Conservation (phyloP, 2,329 filamentous ascomycete genomes). For the Pseudovirgaria hyperparasitica region DNA sequence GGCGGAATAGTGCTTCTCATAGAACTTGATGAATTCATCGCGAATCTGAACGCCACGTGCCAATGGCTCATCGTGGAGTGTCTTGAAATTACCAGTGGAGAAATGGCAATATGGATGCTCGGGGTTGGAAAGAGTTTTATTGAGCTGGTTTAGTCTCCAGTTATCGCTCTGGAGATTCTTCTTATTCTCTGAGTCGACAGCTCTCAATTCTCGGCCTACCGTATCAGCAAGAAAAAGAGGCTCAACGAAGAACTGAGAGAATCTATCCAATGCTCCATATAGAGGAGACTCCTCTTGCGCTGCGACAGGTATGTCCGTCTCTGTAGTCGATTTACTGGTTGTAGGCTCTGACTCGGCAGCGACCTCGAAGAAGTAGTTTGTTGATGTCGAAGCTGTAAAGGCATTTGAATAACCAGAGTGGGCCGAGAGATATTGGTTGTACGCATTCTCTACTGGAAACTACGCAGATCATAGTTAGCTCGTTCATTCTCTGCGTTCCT, state of each 20-base stretch:
- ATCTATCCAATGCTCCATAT: conserved; percentile 75
- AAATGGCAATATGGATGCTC: conserved; percentile 85
- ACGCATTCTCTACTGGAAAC: conserved; percentile 91
- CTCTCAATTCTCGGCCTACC: conserved; percentile 72
- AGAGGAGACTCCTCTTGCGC: conserved; percentile 44
- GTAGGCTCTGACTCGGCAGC: conserved; percentile 52
- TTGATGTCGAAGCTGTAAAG: conserved; percentile 85
- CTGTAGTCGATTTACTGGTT: conserved; percentile 35
- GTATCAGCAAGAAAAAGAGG: conserved; percentile 78
- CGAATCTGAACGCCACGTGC: conserved; percentile 70
- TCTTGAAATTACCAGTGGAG: conserved; percentile 78
- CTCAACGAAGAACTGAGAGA: conserved; percentile 86
- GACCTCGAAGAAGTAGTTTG: conserved; percentile 96
- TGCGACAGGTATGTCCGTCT: conserved; percentile 19
- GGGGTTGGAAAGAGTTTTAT: conserved; percentile 77
- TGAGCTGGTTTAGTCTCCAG: conserved; percentile 78
- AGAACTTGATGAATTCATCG: conserved; percentile 86
- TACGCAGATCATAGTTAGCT: conserved; percentile 18
- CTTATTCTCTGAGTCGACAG: conserved; percentile 93
- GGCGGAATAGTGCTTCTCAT: conserved; percentile 79
- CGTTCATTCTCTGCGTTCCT: not conserved
- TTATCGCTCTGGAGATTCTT: conserved; percentile 88
- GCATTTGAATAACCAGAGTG: conserved; percentile 91
- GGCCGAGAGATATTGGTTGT: conserved; percentile 81
- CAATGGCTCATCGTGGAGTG: conserved; percentile 71